Evolutionary conservation across 805 yeast species (phyloP), one percentile per base, ranked within the genome.

Genomic region (Candida ponderosae): DNA sequence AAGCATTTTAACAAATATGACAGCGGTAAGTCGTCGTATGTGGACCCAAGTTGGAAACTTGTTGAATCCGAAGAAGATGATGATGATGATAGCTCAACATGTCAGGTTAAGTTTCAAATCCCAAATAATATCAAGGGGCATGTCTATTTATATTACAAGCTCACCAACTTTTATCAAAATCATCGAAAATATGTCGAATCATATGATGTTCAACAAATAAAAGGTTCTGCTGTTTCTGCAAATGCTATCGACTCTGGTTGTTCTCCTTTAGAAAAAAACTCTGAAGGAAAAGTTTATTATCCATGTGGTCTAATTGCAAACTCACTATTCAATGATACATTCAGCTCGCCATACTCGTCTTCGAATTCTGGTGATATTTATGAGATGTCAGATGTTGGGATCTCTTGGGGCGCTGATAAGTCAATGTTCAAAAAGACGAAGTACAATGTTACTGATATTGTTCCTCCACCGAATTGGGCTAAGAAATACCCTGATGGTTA

Each of bases 301-400:
- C 98, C 98, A 15, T 93, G 97, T 64, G 98, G 98, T 1, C 70
- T 90, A 35, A 87, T 90, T 45, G 95, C 97, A 36, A 90, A 90
- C 62, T 86, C 97, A 0, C 60, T 74, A 59, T 90, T 93, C 69
- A 90, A 90, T 59, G 98, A 90, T 54, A 76, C 96, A 4, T 80
- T 85, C 53, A 63, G 74, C 7, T 61, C 67, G 15, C 81, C 80
- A 5, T 60, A 66, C 18, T 30, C 32, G 17, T 33, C 49, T 3
- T 39, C 36, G 18, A 44, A 44, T 29, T 31, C 33, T 1, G 33
- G 20, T 7, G 32, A 32, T 5, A 23, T 31, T 3, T 49, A 40
- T n/a, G 15, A 35, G 2, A 47, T 53, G 55, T 47, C 34, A 10
- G 18, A 19, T 31, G 34, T 21, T 32, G 34, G 28, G 5, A 90